Base-by-base conservation (phyloP, 495 filamentous ascomycete species). In the Cladorrhinum samala region DNA sequence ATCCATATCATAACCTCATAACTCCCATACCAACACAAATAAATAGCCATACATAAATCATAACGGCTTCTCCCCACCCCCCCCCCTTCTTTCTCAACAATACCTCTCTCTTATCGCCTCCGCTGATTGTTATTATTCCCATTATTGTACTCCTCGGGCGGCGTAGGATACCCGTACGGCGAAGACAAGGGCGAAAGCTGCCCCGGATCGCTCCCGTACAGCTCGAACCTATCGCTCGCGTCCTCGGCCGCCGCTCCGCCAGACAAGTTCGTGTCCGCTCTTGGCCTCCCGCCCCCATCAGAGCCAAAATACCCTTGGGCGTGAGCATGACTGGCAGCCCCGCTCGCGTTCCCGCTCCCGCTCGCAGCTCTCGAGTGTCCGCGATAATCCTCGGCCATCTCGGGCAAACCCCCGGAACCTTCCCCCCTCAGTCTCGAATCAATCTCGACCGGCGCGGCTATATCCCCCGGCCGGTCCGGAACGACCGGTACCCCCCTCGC, bases 391-490 rank as follows among this genome's bases (percentile, higher is more conserved):
- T n/a, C n/a, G n/a, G n/a, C n/a, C n/a, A n/a, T n/a, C n/a, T n/a
- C n/a, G n/a, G n/a, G n/a, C n/a, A n/a, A n/a, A n/a, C n/a, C n/a
- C n/a, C n/a, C n/a, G n/a, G n/a, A 11, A 33, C 27, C 11, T 11
- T 48, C 49, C 1, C 39, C 25, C 16, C 45, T 55, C 43, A 41
- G 37, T 25, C 53, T 33, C 33, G 66, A 64, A 21, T 66, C 68
- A 18, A 71, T 61, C 59, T 71, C 68, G 1, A 71, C 66, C 7
- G 68, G 60, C 50, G 50, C 63, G 3, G 59, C 54, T n/a, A 69
- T 66, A 48, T 69, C 67, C 9, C 53, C 57, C 18, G 67, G 67
- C 3, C 50, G 55, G 19, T 69, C 55, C 9, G 67, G 67, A 66
- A 21, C 1, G 65, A 63, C 25, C 64, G 63, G 16, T 49, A 55